phyloP scores from a whole-genome alignment of 1,139 yeast genomes.

The Kluyveromyces marxianus region DNA sequence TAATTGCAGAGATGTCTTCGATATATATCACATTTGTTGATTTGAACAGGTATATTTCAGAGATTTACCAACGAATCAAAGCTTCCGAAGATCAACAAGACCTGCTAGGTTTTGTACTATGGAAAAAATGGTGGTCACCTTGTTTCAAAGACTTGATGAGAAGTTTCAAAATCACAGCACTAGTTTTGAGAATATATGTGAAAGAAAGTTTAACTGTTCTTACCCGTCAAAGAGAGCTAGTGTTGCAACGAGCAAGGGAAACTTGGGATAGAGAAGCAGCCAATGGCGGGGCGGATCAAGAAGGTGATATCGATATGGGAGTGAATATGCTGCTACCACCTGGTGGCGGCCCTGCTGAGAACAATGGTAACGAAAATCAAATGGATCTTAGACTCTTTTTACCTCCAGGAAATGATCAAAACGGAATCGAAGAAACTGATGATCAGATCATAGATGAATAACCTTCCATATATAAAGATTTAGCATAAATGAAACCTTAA shows the following conservation, averaged over 20 bases:
- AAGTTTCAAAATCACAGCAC: constrained; percentile 27
- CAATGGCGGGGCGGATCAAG: constrained; percentile 1
- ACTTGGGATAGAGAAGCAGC: constrained; percentile 11
- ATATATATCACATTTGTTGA: constrained; percentile 28
- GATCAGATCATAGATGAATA: constrained; percentile 9
- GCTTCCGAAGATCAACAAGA: constrained; percentile 16
- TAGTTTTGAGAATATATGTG: constrained; percentile 27
- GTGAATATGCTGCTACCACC: constrained; percentile 5
- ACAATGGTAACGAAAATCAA: constrained; percentile 4
- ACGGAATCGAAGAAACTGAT: constrained; percentile 10
- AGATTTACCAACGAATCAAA: constrained; percentile 22
- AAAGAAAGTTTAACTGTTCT: constrained; percentile 28
- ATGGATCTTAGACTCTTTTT: constrained; percentile 1
- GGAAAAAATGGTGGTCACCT: constrained; percentile 26
- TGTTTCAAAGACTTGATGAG: constrained; percentile 23
- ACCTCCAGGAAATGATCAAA: constrained; percentile 4
- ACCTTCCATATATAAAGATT: too few species aligned
- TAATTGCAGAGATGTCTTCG: constrained; percentile 30
- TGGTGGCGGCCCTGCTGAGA: constrained; percentile 2
- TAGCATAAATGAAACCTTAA: too few species aligned
- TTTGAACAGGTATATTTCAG: constrained; percentile 25
- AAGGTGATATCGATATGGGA: constrained; percentile 5
- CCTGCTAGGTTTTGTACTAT: constrained; percentile 23
- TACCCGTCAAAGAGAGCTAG: constrained; percentile 29
- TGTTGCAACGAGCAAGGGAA: constrained; percentile 23